phyloP scores from a whole-genome alignment of 2,329 filamentous ascomycete genomes.

The Apiospora marii region DNA sequence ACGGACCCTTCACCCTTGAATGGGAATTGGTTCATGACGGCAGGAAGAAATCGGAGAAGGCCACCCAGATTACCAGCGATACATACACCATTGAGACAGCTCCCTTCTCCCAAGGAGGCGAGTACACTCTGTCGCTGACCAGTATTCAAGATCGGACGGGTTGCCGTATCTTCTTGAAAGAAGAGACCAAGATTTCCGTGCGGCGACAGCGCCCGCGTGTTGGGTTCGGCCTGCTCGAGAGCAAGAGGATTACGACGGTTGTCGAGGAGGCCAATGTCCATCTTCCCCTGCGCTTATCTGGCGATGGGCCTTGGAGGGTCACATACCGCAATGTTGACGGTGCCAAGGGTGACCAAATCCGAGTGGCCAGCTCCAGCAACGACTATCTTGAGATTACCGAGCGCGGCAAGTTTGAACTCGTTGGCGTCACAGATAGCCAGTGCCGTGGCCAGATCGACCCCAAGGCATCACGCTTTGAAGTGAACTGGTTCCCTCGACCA shows the following conservation, averaged over 20 bases:
- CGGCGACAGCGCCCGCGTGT: constrained; percentile 87
- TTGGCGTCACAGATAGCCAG: constrained; percentile 77
- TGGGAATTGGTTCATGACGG: constrained; percentile 94
- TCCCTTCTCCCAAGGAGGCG: constrained; percentile 79
- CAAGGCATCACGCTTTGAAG: constrained; percentile 75
- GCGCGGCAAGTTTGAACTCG: constrained; percentile 81
- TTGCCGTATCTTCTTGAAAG: constrained; percentile 86
- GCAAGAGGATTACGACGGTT: constrained; percentile 75
- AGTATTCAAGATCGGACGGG: constrained; percentile 86
- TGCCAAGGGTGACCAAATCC: constrained; percentile 45
- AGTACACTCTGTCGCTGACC: constrained; percentile 86
- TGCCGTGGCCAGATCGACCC: constrained; percentile 85
- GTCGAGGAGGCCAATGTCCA: constrained; percentile 78
- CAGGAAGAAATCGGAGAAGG: constrained; percentile 75
- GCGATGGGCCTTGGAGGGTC: constrained; percentile 84
- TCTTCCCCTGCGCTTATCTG: constrained; percentile 84
- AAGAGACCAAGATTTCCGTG: constrained; percentile 85
- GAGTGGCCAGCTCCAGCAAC: constrained; percentile 60
- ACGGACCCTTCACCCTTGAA: constrained; percentile 87
- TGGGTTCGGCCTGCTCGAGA: constrained; percentile 85
- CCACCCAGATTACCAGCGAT: constrained; percentile 68
- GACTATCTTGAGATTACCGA: constrained; percentile 71
- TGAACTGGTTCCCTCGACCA: constrained; percentile 87
- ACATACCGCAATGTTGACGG: constrained; percentile 75
- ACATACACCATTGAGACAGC: constrained; percentile 78